Conservation (phyloP, 1,139 yeast genomes). For the Martiniozyma asiatica region DNA sequence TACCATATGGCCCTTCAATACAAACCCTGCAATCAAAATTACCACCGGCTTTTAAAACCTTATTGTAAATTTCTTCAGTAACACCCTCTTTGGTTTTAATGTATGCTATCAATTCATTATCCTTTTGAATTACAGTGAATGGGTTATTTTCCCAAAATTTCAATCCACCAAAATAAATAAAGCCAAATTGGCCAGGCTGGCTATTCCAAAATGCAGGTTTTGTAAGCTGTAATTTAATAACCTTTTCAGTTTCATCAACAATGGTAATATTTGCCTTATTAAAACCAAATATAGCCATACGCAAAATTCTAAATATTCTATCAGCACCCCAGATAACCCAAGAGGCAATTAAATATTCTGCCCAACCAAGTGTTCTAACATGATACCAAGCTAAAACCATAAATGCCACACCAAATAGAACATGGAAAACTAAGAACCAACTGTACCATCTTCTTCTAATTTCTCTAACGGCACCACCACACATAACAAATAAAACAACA, state of each 20-base stretch:
- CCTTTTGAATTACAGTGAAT: conserved; percentile 22
- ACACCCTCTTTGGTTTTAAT: conserved; percentile 26
- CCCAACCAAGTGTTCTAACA: conserved; percentile 28
- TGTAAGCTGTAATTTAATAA: conserved; percentile 29
- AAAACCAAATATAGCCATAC: conserved; percentile 27
- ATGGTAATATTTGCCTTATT: conserved; percentile 16
- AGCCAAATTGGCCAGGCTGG: conserved; percentile 33
- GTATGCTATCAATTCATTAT: conserved; percentile 17
- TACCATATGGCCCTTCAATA: conserved; percentile 59
- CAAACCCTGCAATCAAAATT: conserved; percentile 22
- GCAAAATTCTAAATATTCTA: conserved; percentile 24
- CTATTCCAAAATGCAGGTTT: conserved; percentile 28
- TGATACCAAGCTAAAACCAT: conserved; percentile 30
- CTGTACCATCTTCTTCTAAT: conserved; percentile 38
- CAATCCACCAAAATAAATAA: conserved; percentile 38
- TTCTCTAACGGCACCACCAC: conserved; percentile 32
- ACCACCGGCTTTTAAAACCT: conserved; percentile 14
- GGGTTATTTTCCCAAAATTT: conserved; percentile 24
- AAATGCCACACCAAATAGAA: conserved; percentile 25
- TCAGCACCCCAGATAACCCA: conserved; percentile 28
- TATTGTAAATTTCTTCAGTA: conserved; percentile 13
- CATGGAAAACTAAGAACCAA: conserved; percentile 26
- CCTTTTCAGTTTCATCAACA: conserved; percentile 24
- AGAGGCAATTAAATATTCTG: conserved; percentile 31
- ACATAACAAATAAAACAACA: conserved; percentile 28